phyloP scores from a whole-genome alignment of 2,329 filamentous ascomycete species.

The Calonectria henricotiae region DNA sequence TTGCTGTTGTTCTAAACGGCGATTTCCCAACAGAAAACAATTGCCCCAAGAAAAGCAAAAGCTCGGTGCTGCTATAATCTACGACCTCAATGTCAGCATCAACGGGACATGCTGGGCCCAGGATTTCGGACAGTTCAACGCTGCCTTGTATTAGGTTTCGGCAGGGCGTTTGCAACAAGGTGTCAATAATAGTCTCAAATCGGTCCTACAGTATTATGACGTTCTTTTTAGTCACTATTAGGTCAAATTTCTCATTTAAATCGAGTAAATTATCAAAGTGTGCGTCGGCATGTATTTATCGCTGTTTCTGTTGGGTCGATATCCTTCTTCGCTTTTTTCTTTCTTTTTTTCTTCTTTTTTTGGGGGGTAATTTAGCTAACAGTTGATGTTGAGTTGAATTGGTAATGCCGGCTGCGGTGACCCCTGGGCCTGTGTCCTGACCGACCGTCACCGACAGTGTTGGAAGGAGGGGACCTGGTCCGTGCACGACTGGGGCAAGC shows the following conservation, averaged over 20 bases:
- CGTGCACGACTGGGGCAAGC: slow-evolving; percentile 53
- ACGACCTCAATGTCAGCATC: background rate
- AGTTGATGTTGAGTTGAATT: slow-evolving; percentile 5
- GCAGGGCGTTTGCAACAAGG: background rate
- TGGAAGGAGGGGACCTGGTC: slow-evolving; percentile 44
- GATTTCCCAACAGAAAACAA: slow-evolving; percentile 13
- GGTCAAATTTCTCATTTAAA: background rate
- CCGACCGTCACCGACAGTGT: slow-evolving; percentile 26
- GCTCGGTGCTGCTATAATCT: background rate
- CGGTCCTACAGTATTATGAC: background rate
- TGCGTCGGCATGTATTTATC: background rate
- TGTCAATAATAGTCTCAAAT: background rate
- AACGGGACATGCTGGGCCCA: too few relatives aligned
- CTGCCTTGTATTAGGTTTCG: background rate
- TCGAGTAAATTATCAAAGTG: background rate
- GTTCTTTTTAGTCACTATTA: background rate
- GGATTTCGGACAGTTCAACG: too few relatives aligned
- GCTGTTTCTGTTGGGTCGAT: background rate
- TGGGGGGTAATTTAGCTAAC: background rate
- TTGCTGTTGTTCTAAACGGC: background rate
- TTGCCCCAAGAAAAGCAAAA: slow-evolving; percentile 2
- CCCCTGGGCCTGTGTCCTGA: slow-evolving; percentile 27
- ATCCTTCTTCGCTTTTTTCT: background rate
- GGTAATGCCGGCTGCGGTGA: slow-evolving; percentile 7
- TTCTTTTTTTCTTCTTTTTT: background rate